These are phyloP conservation scores for Rhazya stricta DNA, from an alignment of 257 asterid species.

Conservation along the genomic window DNA sequence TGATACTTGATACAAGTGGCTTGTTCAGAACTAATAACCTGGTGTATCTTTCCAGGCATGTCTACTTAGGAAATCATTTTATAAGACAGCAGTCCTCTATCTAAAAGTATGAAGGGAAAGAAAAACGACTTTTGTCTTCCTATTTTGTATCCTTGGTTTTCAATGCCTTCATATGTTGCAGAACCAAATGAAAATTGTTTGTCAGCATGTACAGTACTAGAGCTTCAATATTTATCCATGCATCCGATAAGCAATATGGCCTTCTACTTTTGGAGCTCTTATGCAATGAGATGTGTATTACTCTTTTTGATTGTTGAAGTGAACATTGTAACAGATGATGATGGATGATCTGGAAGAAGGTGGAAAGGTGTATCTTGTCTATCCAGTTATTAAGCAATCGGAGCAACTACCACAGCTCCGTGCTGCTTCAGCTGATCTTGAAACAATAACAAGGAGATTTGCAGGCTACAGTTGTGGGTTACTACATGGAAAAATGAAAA, in stretches of 20 bases:
- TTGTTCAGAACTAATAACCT: background rate
- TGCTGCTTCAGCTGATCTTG: conserved; percentile 79
- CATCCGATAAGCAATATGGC: background rate
- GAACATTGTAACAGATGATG: conserved; percentile 61
- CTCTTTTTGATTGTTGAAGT: background rate
- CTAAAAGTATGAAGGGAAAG: background rate
- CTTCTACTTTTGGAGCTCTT: background rate
- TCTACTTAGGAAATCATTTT: background rate
- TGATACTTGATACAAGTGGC: background rate
- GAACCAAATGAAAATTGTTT: background rate
- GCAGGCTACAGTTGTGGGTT: conserved; percentile 60
- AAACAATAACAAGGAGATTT: conserved; percentile 56
- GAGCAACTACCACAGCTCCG: conserved; percentile 94
- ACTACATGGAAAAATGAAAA: conserved; percentile 83
- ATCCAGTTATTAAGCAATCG: conserved; percentile 79
- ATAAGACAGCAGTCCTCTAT: background rate
- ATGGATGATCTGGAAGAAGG: conserved; percentile 64
- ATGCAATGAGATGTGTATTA: background rate
- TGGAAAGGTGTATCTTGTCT: conserved; percentile 77
- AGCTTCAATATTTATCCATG: background rate
- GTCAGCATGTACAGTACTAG: background rate
- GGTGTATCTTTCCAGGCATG: background rate
- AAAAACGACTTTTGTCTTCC: background rate
- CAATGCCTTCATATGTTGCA: background rate
- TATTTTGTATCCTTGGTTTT: background rate